A percentile compares a stretch with the other conserved stretches of the same genome.
phyloP scores from a whole-genome alignment of 2,329 filamentous ascomycete species.

The Colletotrichum cuscutae region DNA sequence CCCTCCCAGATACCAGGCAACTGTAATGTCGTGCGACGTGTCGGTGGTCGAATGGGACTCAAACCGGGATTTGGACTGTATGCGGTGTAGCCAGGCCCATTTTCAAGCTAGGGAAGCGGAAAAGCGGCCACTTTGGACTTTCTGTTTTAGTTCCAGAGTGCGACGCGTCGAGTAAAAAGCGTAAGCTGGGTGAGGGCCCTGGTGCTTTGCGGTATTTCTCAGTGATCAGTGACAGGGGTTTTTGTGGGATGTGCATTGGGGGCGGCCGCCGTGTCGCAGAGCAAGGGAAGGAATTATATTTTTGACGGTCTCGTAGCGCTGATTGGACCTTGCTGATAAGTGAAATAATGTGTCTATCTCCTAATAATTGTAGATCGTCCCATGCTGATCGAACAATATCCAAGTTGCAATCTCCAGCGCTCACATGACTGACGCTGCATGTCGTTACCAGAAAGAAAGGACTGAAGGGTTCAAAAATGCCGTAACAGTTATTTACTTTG shows the following conservation, averaged over 20 bases:
- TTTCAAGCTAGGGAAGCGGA: neutral
- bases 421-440: too few relatives aligned
- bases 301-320: neutral
- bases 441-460: too few relatives aligned
- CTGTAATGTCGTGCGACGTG: neutral
- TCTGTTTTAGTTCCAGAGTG: neutral
- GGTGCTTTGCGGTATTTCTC: neutral
- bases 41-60: neutral
- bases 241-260: neutral
- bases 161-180: neutral
- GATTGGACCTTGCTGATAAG: neutral
- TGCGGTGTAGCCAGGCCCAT: neutral
- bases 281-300: neutral
- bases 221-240: neutral
- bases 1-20: neutral
- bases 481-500: too few relatives aligned
- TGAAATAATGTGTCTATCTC: too few relatives aligned
- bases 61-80: too few relatives aligned
- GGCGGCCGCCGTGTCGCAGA: neutral
- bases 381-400: too few relatives aligned
- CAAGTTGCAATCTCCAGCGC: too few relatives aligned
- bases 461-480: too few relatives aligned
- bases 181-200: neutral
- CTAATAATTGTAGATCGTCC: too few relatives aligned
- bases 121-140: neutral